Evolutionary conservation across 2,329 filamentous ascomycete species (phyloP), one percentile per base, ranked within the genome.

Genomic region (Sclerotiophoma versabilis): DNA sequence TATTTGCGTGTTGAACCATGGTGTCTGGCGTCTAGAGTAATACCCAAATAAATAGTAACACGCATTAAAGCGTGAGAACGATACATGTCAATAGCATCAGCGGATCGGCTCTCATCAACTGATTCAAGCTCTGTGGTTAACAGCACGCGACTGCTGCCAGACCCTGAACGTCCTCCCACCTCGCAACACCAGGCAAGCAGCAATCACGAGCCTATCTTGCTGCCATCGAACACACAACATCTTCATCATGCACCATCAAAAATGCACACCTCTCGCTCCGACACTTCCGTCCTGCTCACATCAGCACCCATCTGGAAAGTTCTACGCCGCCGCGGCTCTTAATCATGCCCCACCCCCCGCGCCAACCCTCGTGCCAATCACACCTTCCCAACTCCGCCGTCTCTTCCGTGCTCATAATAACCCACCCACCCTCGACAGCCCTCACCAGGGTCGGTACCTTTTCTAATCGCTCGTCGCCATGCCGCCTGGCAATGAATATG

Each of bases 401-500:
- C 49, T 57, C 61, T 57, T 53, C 62, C 60, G 63, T 51, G 27
- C 32, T 50, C 48, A 27, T 27, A 19, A 26, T 25, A 23, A 27
- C 26, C 34, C 32, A 43, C 17, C 27, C 56, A 41, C 45, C 32
- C 39, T 37, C 20, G 33, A 15, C 45, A 39, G 17, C 10, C 34
- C n/a, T 41, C 37, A 8, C 33, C 25, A 20, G 22, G 7, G 25
- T 19, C 27, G 32, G 15, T 42, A 25, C 4, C 9, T 26, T 1
- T 23, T 20, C 8, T 19, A 19, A 9, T 14, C 20, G 4, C 25
- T 46, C 33, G 38, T 38, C 30, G 57, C 47, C 33, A 67, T 67
- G 64, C 64, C 68, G 23, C 52, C 63, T 33, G 68, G 68, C 58
- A 71, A 71, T 44, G 72, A 75, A 54, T 73, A 73, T 58, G 71